A percentile compares a stretch with the other conserved stretches of the same genome.
Evolutionary conservation across 2,329 filamentous ascomycete species (phyloP).

Genomic region (Lachnellula occidentalis): DNA sequence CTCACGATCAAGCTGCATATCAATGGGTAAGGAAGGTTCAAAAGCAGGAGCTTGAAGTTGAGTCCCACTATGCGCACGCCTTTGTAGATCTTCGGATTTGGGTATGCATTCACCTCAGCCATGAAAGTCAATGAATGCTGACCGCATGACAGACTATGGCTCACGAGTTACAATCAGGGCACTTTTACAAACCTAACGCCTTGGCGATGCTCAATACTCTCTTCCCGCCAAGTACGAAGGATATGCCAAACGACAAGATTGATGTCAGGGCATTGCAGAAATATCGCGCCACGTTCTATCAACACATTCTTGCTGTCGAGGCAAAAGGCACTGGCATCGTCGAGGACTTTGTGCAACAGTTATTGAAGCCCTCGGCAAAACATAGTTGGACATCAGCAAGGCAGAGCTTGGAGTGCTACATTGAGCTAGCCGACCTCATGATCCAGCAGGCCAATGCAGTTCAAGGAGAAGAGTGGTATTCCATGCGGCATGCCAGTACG

Average conservation of each 20-base stretch:
- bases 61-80: conserved; percentile 17
- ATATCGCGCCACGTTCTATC: conserved; percentile 23
- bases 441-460: conserved; percentile 19
- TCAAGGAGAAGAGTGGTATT: neutral
- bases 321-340: conserved; percentile 10
- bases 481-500: neutral
- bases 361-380: conserved; percentile 12
- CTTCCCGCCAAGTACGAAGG: conserved; percentile 23
- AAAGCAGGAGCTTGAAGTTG: conserved; percentile 17
- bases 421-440: conserved; percentile 21
- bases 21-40: conserved; percentile 23
- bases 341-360: conserved; percentile 13
- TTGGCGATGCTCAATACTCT: conserved; percentile 29
- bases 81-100: conserved; percentile 26
- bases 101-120: conserved; percentile 14
- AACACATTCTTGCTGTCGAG: conserved; percentile 17
- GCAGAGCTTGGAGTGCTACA: conserved; percentile 16
- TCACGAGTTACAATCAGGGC: conserved; percentile 14
- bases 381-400: conserved; percentile 19
- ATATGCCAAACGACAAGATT: conserved; percentile 21
- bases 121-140: neutral
- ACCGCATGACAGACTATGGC: conserved; percentile 22
- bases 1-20: conserved; percentile 15
- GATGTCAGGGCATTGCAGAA: conserved; percentile 12
- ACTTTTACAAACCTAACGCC: conserved; percentile 20